Percentiles rank a stretch among this genome's conserved stretches.
phyloP scores from a whole-genome alignment of 1,139 yeast species.

The Hansenula sp. region DNA sequence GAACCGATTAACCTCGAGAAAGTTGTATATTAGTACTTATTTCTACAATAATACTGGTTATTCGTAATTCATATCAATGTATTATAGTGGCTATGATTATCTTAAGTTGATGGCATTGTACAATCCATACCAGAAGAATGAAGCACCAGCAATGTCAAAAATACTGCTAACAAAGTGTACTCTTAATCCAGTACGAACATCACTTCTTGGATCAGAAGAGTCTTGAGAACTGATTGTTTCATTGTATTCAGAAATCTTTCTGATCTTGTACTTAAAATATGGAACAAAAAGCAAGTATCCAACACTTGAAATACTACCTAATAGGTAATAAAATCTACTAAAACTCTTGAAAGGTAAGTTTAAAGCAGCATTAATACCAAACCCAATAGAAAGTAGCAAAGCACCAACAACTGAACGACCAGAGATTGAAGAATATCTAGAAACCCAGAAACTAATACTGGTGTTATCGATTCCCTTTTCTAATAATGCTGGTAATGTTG shows the following conservation, averaged over 20 bases:
- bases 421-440: constrained; percentile 6
- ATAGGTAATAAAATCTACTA: constrained; percentile 14
- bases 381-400: constrained; percentile 9
- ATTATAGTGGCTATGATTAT: too few relatives aligned
- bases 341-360: constrained; percentile 12
- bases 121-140: constrained; percentile 13
- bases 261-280: constrained; percentile 11
- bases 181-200: constrained; percentile 8
- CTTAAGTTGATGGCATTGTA: constrained; percentile 8
- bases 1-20: neutral
- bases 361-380: constrained; percentile 10
- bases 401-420: constrained; percentile 8
- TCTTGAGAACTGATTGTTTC: constrained; percentile 3
- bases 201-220: constrained; percentile 9
- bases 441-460: constrained; percentile 12
- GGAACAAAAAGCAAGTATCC: constrained; percentile 13
- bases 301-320: constrained; percentile 11
- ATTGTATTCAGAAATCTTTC: constrained; percentile 7
- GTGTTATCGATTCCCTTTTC: constrained; percentile 9
- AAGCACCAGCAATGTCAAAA: constrained; percentile 11
- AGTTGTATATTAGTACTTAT: neutral
- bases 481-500: constrained; percentile 12
- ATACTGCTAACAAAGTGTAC: constrained; percentile 10
- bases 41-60: neutral
- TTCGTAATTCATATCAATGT: too few relatives aligned